Evolutionary conservation across 306 rosid genomes (phyloP).

Genomic region (Cicer yamashitae): DNA sequence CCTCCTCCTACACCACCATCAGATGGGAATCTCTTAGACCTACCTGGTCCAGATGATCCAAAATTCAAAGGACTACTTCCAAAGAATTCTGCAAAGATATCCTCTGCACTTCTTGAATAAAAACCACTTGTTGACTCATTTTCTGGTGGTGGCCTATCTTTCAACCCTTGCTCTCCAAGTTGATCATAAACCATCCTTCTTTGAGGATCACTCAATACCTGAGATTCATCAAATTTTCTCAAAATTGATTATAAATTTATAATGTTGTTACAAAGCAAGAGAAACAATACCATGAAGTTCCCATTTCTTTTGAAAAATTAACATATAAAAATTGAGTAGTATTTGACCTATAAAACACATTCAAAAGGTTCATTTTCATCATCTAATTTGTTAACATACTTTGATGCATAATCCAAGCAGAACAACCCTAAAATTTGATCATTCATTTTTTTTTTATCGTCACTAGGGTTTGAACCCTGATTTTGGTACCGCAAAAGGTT

Average conservation of each 20-base stretch:
- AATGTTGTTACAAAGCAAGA: not conserved
- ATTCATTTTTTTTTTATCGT: too few species aligned
- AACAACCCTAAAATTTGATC: not conserved
- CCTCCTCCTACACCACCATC: constrained; percentile 60
- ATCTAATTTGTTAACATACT: not conserved
- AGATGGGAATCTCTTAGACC: constrained; percentile 70
- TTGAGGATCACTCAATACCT: constrained; percentile 92
- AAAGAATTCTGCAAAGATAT: constrained; percentile 94
- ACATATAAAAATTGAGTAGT: too few species aligned
- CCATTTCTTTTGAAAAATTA: too few species aligned
- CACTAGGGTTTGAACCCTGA: too few species aligned
- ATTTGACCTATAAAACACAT: too few species aligned
- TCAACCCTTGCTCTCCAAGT: constrained; percentile 89
- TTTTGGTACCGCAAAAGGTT: too few species aligned
- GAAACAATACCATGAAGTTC: not conserved
- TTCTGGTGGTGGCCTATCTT: constrained; percentile 80
- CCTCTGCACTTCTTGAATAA: constrained; percentile 92
- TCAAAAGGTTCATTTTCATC: too few species aligned
- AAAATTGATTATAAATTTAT: not conserved
- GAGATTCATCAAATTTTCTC: constrained; percentile 43
- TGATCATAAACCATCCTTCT: constrained; percentile 80
- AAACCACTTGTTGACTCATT: constrained; percentile 69
- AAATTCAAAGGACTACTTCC: constrained; percentile 92
- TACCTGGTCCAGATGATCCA: constrained; percentile 79
- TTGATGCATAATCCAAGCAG: constrained; percentile 7